These are phyloP conservation scores for Penicillium sp. DNA, from an alignment of 2,329 filamentous ascomycete species.

Conservation along the genomic window DNA sequence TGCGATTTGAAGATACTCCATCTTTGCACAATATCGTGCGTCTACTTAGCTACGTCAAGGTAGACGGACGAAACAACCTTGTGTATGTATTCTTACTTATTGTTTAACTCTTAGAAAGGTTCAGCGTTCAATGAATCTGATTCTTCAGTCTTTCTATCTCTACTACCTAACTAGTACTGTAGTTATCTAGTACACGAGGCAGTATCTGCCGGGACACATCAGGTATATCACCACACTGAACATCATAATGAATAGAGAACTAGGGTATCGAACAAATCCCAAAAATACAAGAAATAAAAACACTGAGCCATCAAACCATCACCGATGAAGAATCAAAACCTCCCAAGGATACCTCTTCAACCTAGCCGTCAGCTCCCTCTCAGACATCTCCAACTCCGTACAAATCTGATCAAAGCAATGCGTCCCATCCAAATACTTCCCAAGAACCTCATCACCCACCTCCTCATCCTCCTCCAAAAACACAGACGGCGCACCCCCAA, in stretches of 20 bases:
- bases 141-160: background rate
- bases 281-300: background rate
- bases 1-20: constrained; percentile 1
- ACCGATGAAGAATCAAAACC: constrained; percentile 48
- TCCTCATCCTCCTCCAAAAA: constrained; percentile 33
- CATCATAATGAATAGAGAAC: background rate
- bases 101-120: background rate
- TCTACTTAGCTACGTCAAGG: background rate
- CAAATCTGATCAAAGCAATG: constrained; percentile 52
- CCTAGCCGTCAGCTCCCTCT: constrained; percentile 44
- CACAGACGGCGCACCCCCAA: constrained; percentile 10
- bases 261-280: constrained; percentile 5
- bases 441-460: constrained; percentile 34
- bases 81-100: background rate
- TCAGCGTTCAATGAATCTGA: background rate
- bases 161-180: background rate
- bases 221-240: background rate
- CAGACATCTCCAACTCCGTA: constrained; percentile 48
- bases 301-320: constrained; percentile 13
- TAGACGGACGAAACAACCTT: background rate
- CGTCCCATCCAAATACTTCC: constrained; percentile 46
- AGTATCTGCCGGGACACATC: no score
- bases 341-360: constrained; percentile 45
- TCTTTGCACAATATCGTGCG: background rate
- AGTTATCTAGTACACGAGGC: no score